Base-by-base conservation (phyloP, 345 rosid genomes). In the Hevea brasiliensis region DNA sequence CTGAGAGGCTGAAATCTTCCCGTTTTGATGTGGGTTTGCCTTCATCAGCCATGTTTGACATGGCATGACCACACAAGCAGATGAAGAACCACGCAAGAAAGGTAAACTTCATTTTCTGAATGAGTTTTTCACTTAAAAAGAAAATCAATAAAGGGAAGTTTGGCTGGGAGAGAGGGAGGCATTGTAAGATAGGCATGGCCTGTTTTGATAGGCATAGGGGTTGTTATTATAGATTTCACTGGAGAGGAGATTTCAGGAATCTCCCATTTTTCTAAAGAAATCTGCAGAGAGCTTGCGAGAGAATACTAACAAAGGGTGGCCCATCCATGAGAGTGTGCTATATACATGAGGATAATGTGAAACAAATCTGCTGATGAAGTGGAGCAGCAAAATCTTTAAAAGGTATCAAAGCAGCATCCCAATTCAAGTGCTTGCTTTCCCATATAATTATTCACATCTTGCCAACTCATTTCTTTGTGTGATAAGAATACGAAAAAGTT, bases 1-100 rank as follows among this genome's bases (percentile, higher is more conserved):
- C 44, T 32, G 80, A 51, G 13, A 32, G 42, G 50, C 65, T 64
- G 74, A 72, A 44, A 45, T 68, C 75, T 68, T 65, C 70, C 26
- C 27, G 17, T 24, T 70, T 51, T 47, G 26, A 18, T 8, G 9
- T 42, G 21, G 81, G 32, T 41, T 44, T 67, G 29, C 21, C 73
- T 70, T 72, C 70, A 53, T 74, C 6, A 20, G 62, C 66, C 66
- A 47, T 23, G 66, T 64, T 70, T 53, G 67, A 44, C 7, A 79
- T 10, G 51, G 71, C 50, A 50, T 64, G 68, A 67, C 68, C n/a
- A 50, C 45, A 81, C 41, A 74, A 48, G 56, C 77, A n/a, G 54
- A 73, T 54, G 11, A 79, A 18, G 18, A 79, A 72, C 67, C 81
- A 75, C 4, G 48, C 60, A 65, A 68, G 47, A 73, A 73, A 60